A percentile compares a stretch with the other conserved stretches of the same genome.
Evolutionary conservation across 2,329 filamentous ascomycete genomes (phyloP).

Genomic region (Plenodomus tracheiphilus): DNA sequence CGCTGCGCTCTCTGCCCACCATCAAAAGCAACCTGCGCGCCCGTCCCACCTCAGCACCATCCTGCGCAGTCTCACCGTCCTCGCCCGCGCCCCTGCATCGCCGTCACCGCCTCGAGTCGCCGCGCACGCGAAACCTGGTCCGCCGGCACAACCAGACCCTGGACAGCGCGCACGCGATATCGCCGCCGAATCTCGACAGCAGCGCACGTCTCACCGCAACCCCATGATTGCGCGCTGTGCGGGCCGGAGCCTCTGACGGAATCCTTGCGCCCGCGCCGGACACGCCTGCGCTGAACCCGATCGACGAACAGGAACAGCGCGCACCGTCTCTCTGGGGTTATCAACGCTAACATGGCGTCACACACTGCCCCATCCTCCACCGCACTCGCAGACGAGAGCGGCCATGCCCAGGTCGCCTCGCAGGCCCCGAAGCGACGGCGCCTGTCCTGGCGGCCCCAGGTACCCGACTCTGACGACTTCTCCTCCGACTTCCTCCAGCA

Average conservation of each 20-base stretch:
- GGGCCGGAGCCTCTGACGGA: conserved; percentile 9
- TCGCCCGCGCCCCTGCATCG: too few species aligned
- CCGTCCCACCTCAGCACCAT: too few species aligned
- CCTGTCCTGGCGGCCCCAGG: conserved; percentile 33
- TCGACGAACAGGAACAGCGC: not conserved
- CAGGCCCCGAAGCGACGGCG: conserved; percentile 27
- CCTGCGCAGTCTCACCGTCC: too few species aligned
- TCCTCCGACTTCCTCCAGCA: conserved; percentile 12
- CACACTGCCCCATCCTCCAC: conserved; percentile 28
- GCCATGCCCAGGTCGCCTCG: conserved; percentile 11
- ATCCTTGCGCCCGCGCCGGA: conserved; percentile 11
- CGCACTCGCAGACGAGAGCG: conserved; percentile 30
- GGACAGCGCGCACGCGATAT: conserved; percentile 25
- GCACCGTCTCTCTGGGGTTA: conserved; percentile 8
- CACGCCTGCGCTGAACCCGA: not conserved
- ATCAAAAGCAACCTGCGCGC: conserved; percentile 4
- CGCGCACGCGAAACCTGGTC: conserved; percentile 8
- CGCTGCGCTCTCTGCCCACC: not conserved
- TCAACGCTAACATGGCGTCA: conserved; percentile 27
- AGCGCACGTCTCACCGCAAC: conserved; percentile 10
- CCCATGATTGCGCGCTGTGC: conserved; percentile 15
- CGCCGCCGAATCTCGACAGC: conserved; percentile 21
- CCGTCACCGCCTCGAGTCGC: too few species aligned
- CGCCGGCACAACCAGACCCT: conserved; percentile 10
- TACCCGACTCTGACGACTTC: conserved; percentile 16